Base-by-base conservation (phyloP, 768 basidiomycete genomes). In the Leccinum arenicola region DNA sequence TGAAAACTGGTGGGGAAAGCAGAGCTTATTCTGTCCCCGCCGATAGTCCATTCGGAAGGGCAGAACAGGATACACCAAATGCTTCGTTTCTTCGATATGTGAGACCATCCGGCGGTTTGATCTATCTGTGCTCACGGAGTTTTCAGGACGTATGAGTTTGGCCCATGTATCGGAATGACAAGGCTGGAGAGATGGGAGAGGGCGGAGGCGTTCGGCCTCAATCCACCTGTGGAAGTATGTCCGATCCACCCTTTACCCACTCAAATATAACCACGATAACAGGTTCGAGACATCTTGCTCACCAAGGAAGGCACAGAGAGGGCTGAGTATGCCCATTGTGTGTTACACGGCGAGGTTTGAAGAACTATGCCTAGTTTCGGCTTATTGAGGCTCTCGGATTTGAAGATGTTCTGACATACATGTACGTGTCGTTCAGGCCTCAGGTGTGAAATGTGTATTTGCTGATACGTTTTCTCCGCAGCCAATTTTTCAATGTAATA, bases 111-210 rank as follows among this genome's bases (percentile, higher is more conserved):
- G 45, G 19, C n/a, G 6, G 51, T 35, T 27, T 25, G 3, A 21
- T 14, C 14, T 17, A 6, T 21, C 27, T 19, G 48, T 57, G 21
- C 50, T 63, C 50, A 68, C 57, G 12, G 11, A 54, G n/a, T 21
- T 14, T 25, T 9, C 51, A 91, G 89, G 69, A 83, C 86, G 2
- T 88, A 87, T 57, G 84, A 91, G 63, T 95, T 86, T 67, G 93
- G 92, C 0, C 92, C 91, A 3, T 91, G 87, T 63, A 75, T 87
- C 21, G 89, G 91, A 0, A 80, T 92, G 55, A 82, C 85, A n/a
- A 84, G 95, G 29, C 74, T 96, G 14, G 85, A 95, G 61, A 80
- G 95, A 40, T 98, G 94, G 93, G 84, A 95, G 68, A 80, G 95
- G 52, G 95, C 95, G 0, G 71, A 86, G 27, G 79, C 80, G 10